Conservation (phyloP, 352 stramenopile species). For the Thalassiosira mediterranea region DNA sequence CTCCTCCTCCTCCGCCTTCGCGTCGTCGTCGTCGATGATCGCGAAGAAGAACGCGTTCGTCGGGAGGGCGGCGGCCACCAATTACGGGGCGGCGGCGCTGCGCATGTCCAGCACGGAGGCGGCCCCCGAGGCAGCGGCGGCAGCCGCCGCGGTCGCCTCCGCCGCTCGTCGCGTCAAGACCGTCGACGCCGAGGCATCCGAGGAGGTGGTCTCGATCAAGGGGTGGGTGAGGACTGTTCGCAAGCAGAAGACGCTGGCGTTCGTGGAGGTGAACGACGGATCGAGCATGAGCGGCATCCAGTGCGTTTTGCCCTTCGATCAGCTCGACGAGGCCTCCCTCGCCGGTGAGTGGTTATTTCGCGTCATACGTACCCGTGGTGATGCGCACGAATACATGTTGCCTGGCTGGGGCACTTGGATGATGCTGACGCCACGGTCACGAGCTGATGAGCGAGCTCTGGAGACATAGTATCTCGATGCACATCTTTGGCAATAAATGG, state of each 20-base stretch:
- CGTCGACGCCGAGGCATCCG: slow-evolving; percentile 60
- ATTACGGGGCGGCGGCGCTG: too few relatives aligned
- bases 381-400: too few relatives aligned
- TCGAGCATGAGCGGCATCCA: slow-evolving; percentile 92
- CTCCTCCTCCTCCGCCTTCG: too few relatives aligned
- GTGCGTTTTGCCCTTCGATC: slow-evolving; percentile 86
- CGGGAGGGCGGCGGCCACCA: too few relatives aligned
- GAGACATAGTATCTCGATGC: not conserved
- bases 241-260: slow-evolving; percentile 96
- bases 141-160: not conserved
- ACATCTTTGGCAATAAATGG: too few relatives aligned
- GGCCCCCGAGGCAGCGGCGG: not conserved
- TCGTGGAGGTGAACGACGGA: slow-evolving; percentile 96
- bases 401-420: too few relatives aligned
- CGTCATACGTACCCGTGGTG: too few relatives aligned
- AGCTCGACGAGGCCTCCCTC: slow-evolving; percentile 61
- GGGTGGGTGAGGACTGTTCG: slow-evolving; percentile 96
- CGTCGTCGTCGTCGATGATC: too few relatives aligned
- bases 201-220: slow-evolving; percentile 84
- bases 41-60: too few relatives aligned
- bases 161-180: slow-evolving; percentile 69
- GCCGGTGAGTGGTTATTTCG: slow-evolving; percentile 47
- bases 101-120: slow-evolving; percentile 20
- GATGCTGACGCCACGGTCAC: too few relatives aligned
- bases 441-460: too few relatives aligned